Evolutionary conservation across 371 early-diverging fungal species (phyloP).

Genomic region (Actinomortierella wolfii): DNA sequence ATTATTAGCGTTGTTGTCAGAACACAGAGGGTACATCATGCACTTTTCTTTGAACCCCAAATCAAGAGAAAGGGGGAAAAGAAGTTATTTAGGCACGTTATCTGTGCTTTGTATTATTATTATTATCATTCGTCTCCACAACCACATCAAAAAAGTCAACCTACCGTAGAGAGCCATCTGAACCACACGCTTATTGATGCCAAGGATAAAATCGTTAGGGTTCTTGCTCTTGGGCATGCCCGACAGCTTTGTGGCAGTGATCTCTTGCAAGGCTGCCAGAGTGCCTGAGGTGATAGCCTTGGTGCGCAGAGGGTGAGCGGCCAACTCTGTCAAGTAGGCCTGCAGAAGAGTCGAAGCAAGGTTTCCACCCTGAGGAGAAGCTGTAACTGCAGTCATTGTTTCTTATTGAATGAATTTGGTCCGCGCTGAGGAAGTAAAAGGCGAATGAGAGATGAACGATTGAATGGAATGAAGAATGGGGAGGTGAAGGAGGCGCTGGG

Average conservation of each 20-base stretch:
- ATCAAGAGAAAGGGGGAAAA: too few species aligned
- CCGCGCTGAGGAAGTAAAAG: too few species aligned
- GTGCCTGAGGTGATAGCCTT: slow-evolving; percentile 82
- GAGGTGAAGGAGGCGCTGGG: too few species aligned
- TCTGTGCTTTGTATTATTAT: neutral
- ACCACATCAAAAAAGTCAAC: neutral
- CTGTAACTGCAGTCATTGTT: too few species aligned
- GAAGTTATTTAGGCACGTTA: neutral
- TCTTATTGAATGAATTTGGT: too few species aligned
- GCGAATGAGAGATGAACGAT: too few species aligned
- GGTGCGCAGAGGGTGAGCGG: slow-evolving; percentile 71
- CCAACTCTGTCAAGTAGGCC: slow-evolving; percentile 66
- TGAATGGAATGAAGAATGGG: too few species aligned
- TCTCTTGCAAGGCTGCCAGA: slow-evolving; percentile 78
- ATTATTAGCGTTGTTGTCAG: slow-evolving; percentile 4
- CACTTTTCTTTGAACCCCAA: neutral
- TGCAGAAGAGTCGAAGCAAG: slow-evolving; percentile 52
- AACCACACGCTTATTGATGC: slow-evolving; percentile 68
- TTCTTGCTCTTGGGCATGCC: slow-evolving; percentile 55
- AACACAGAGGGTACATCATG: neutral
- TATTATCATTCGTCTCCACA: neutral
- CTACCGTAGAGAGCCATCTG: slow-evolving; percentile 85
- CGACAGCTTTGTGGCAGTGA: slow-evolving; percentile 72
- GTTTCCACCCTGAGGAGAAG: too few species aligned
- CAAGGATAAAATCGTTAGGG: slow-evolving; percentile 38